A percentile compares a stretch with the other conserved stretches of the same genome.
Conservation (phyloP, 2,329 filamentous ascomycete genomes). For the Colletotrichum euphorbiae region DNA sequence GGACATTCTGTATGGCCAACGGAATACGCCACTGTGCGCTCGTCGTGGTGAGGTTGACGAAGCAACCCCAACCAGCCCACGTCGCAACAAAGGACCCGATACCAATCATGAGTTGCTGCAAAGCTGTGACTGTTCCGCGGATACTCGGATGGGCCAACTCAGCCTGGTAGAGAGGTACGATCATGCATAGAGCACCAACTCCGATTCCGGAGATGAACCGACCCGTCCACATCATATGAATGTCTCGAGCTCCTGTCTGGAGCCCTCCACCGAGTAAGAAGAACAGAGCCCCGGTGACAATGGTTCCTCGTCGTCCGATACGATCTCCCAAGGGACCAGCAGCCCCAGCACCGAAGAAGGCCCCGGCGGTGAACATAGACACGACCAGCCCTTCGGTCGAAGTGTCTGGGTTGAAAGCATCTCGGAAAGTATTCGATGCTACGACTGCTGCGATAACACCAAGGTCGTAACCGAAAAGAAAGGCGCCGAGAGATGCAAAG, state of each 20-base stretch:
- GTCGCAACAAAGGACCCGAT: slow-evolving; percentile 77
- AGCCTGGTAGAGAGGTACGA: slow-evolving; percentile 76
- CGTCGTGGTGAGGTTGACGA: slow-evolving; percentile 44
- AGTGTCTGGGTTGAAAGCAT: slow-evolving; percentile 55
- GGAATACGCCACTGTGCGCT: slow-evolving; percentile 51
- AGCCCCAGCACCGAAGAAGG: slow-evolving; percentile 82
- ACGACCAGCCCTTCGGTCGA: slow-evolving; percentile 65
- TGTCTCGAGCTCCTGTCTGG: slow-evolving; percentile 72
- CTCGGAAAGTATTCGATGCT: slow-evolving; percentile 60
- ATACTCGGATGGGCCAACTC: slow-evolving; percentile 83
- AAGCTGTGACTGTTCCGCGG: slow-evolving; percentile 76
- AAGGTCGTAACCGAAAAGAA: slow-evolving; percentile 84
- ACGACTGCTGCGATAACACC: slow-evolving; percentile 76
- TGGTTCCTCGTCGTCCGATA: slow-evolving; percentile 78
- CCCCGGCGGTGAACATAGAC: slow-evolving; percentile 81
- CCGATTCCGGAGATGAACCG: slow-evolving; percentile 75
- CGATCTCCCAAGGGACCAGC: slow-evolving; percentile 82
- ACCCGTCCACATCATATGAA: slow-evolving; percentile 75
- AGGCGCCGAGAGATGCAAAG: slow-evolving; percentile 77
- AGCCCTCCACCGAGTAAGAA: slow-evolving; percentile 77
- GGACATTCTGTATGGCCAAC: slow-evolving; percentile 76
- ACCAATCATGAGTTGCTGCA: slow-evolving; percentile 87
- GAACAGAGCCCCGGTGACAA: slow-evolving; percentile 77
- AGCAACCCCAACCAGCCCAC: slow-evolving; percentile 61
- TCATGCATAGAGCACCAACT: slow-evolving; percentile 56